Evolutionary conservation across 495 filamentous ascomycete species (phyloP).

Genomic region (Aspergillus saccharolyticus): DNA sequence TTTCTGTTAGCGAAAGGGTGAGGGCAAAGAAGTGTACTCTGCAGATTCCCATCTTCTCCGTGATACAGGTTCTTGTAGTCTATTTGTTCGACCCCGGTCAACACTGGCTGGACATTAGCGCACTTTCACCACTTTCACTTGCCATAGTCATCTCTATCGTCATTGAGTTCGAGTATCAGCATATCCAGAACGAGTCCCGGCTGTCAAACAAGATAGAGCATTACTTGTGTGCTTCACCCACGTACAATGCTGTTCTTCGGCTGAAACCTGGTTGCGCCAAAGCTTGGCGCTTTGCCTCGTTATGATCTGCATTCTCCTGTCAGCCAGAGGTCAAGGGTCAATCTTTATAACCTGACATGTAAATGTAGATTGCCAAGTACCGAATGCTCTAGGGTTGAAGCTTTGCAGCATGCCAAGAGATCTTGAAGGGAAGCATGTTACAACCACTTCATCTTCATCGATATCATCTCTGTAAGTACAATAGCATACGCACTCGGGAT

Average conservation of each 20-base stretch:
- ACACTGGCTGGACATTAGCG: conserved; percentile 28
- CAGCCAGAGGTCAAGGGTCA: neutral
- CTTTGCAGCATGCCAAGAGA: neutral
- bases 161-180: conserved; percentile 6
- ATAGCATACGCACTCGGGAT: too few species aligned
- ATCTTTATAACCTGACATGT: neutral
- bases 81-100: conserved; percentile 23
- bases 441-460: neutral
- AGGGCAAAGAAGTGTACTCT: conserved; percentile 15
- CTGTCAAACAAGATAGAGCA: neutral
- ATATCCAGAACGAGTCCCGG: conserved; percentile 5
- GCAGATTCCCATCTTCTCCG: conserved; percentile 21
- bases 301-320: too few species aligned
- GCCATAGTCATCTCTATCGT: conserved; percentile 18
- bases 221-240: neutral
- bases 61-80: conserved; percentile 30
- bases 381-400: neutral
- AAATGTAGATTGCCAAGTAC: neutral
- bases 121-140: conserved; percentile 28
- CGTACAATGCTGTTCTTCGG: too few species aligned
- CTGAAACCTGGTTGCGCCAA: too few species aligned
- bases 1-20: conserved; percentile 31
- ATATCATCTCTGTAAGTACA: too few species aligned
- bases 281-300: too few species aligned
- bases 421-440: neutral